Evolutionary conservation across 768 basidiomycete species (phyloP), one percentile per base, ranked within the genome.

Genomic region (Tephrocybe sp.): DNA sequence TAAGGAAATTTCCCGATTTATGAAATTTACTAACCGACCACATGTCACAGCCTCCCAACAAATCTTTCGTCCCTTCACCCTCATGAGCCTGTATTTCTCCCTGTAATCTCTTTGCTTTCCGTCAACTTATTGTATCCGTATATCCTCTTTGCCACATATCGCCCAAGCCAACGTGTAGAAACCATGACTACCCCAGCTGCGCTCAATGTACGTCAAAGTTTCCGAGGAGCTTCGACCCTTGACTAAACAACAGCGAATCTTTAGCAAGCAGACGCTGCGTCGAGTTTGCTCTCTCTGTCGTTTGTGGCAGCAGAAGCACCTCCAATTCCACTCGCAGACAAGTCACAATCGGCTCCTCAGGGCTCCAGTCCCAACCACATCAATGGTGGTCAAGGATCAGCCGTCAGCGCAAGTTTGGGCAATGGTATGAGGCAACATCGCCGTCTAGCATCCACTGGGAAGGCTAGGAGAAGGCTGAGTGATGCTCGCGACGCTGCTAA

Each of bases 401-500:
- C 66, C 54, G 49, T 67, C 38, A 58, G 58, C 9, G 54, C 66
- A 6, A 65, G 64, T 34, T 55, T 60, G 45, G 64, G 62, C 44
- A 57, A 47, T 51, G 65, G 64, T 25, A 56, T 63, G 44, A 79
- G 70, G 59, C 72, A 86, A 58, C 86, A 89, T 64, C 82, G 89
- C 45, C 75, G 88, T 15, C 69, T 89, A 16, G 83, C 86, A 15
- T 89, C 88, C 0, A 76, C 82, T 9, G 84, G 87, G 16, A 82
- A 87, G 66, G 74, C 79, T 21, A 80, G 82, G 61, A 77, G 89
- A 58, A 73, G 89, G 49, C 64, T 89, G 55, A 89, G 87, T 65
- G 89, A 91, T 64, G 89, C 88, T 21, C 74, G 86, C 41, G 89
- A 90, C 65, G 89, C 89, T 36, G 85, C 86, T 43, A 74, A 73